Conservation (phyloP, 768 basidiomycete species). For the Hygrocybe punicea region DNA sequence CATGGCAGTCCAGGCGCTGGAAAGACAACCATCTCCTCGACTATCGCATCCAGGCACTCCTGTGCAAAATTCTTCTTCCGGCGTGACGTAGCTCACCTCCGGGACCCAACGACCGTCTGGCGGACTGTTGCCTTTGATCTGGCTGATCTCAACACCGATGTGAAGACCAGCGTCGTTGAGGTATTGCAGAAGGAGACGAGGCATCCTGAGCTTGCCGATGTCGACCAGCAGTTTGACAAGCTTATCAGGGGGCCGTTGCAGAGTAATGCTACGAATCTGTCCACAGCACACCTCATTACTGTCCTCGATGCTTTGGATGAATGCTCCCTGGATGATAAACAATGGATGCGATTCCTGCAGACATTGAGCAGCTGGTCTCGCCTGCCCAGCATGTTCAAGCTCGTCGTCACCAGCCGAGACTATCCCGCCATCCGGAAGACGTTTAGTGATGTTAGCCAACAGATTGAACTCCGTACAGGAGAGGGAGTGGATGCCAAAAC, state of each 20-base stretch:
- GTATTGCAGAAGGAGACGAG: neutral
- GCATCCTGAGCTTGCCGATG: neutral
- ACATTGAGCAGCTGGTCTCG: neutral
- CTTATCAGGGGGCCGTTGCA: neutral
- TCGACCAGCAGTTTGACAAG: neutral
- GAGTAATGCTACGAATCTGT: neutral
- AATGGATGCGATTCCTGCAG: neutral
- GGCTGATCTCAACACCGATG: neutral
- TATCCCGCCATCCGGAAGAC: neutral
- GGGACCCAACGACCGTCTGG: conserved; percentile 9
- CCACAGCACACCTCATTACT: neutral
- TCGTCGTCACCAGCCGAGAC: conserved; percentile 1
- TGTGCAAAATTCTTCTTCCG: conserved; percentile 1
- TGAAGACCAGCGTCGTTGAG: neutral
- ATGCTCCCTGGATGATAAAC: neutral
- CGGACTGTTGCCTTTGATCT: conserved; percentile 11
- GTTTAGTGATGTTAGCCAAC: neutral
- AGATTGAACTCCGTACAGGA: neutral
- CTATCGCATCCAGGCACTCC: no score
- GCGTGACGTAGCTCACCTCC: conserved; percentile 5
- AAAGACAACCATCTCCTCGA: conserved; percentile 1
- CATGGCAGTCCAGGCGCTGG: conserved; percentile 1
- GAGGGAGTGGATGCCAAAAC: neutral
- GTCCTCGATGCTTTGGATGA: conserved; percentile 10
- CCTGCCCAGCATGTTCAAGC: neutral